phyloP scores from a whole-genome alignment of 1,284 basidiomycete genomes.

The Cerrena zonata region DNA sequence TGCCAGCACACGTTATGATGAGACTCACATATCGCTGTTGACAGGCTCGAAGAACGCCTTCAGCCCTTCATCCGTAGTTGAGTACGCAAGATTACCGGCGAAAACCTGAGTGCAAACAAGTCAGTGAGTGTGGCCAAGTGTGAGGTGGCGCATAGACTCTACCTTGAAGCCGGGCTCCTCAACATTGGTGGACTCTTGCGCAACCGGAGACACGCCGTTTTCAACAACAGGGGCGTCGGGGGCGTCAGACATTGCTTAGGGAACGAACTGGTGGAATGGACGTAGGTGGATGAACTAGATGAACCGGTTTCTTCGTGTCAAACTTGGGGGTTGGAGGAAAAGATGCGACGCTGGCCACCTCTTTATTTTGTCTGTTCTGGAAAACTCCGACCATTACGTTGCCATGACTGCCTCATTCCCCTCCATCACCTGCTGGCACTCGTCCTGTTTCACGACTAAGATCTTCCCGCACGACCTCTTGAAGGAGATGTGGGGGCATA shows the following conservation, averaged over 20 bases:
- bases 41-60: constrained; percentile 82
- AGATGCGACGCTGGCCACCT: constrained; percentile 32
- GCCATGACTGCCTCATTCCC: constrained; percentile 22
- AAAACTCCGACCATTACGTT: constrained; percentile 32
- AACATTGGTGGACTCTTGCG: constrained; percentile 60
- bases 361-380: constrained; percentile 27
- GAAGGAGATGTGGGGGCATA: no score
- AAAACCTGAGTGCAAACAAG: constrained; percentile 55
- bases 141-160: constrained; percentile 17
- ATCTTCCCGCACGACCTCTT: no score
- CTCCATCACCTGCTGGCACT: constrained; percentile 6
- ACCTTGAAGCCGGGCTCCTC: constrained; percentile 76
- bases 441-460: background rate
- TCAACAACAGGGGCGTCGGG: constrained; percentile 71
- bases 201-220: constrained; percentile 72
- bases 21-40: constrained; percentile 72
- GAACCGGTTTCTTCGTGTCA: constrained; percentile 76
- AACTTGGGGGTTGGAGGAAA: constrained; percentile 72
- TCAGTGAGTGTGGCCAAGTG: constrained; percentile 18
- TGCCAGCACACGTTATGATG: constrained; percentile 12
- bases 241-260: constrained; percentile 77
- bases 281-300: constrained; percentile 52
- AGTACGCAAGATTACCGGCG: constrained; percentile 82
- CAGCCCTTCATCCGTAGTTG: constrained; percentile 84
- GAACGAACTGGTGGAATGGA: constrained; percentile 49